phyloP scores from a whole-genome alignment of 164 flowering plant species.

The Tinospora cordifolia region DNA sequence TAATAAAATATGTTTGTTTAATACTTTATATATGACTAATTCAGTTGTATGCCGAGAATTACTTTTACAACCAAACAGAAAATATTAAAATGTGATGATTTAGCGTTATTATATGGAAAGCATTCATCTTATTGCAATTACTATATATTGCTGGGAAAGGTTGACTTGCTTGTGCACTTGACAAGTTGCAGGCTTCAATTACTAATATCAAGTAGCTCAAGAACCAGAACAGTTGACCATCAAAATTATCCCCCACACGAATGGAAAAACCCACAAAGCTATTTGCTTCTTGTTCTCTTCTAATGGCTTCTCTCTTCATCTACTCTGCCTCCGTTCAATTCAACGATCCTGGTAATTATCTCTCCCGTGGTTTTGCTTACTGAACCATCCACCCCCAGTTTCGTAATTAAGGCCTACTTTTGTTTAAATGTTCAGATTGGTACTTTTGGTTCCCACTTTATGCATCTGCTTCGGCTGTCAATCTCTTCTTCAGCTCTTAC shows the following conservation, averaged over 20 bases:
- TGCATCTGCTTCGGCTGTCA: slow-evolving; percentile 40
- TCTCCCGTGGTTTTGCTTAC: neutral
- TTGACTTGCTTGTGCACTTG: too few species aligned
- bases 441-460: slow-evolving; percentile 77
- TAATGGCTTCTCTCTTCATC: slow-evolving; percentile 57
- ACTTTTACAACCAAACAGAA: too few species aligned
- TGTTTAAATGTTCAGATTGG: slow-evolving; percentile 44
- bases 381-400: neutral
- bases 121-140: too few species aligned
- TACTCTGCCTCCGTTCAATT: slow-evolving; percentile 61
- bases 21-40: too few species aligned
- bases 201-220: neutral
- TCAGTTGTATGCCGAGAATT: too few species aligned
- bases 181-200: too few species aligned
- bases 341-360: slow-evolving; percentile 50
- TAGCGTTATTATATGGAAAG: too few species aligned
- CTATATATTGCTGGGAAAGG: too few species aligned
- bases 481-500: slow-evolving; percentile 22
- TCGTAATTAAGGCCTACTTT: neutral
- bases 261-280: slow-evolving; percentile 29
- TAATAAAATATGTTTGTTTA: too few species aligned
- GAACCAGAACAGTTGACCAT: neutral
- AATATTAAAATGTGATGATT: too few species aligned
- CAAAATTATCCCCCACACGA: neutral
- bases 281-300: slow-evolving; percentile 35